These are phyloP conservation scores for Plantago major DNA, from an alignment of 257 asterid species.

Conservation along the genomic window DNA sequence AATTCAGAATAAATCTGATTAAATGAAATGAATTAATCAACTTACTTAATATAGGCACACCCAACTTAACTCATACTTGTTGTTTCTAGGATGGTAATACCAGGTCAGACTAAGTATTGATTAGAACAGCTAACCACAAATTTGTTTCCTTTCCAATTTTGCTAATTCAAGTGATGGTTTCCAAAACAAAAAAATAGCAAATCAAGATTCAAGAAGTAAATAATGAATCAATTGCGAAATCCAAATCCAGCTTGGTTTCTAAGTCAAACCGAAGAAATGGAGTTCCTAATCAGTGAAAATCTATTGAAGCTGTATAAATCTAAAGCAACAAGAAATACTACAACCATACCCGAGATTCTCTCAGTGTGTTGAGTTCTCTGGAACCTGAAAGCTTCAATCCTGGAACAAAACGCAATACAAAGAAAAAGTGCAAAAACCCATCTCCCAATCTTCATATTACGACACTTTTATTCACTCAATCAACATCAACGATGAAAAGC, in stretches of 20 bases:
- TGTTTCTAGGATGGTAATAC: neutral
- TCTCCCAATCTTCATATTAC: conserved; percentile 23
- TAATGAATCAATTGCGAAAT: neutral
- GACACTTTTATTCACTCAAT: neutral
- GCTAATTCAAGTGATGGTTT: neutral
- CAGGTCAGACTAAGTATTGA: neutral
- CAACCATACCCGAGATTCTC: conserved; percentile 45
- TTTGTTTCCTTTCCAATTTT: too few species aligned
- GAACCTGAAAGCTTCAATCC: conserved; percentile 32
- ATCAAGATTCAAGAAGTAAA: neutral
- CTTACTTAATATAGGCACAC: neutral
- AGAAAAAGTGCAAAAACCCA: conserved; percentile 23
- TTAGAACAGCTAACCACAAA: neutral
- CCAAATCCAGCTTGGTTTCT: too few species aligned
- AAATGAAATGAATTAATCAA: neutral
- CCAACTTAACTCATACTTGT: neutral
- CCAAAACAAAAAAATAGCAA: neutral
- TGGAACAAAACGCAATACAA: conserved; percentile 16
- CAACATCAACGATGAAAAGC: neutral
- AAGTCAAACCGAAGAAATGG: too few species aligned
- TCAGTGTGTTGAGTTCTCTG: conserved; percentile 36
- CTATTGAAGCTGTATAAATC: too few species aligned
- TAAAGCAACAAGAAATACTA: conserved; percentile 12
- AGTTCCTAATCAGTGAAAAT: too few species aligned
- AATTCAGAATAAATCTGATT: neutral